Evolutionary conservation across 345 rosid species (phyloP), one percentile per base, ranked within the genome.

Genomic region (Cardiospermum halicacabum): DNA sequence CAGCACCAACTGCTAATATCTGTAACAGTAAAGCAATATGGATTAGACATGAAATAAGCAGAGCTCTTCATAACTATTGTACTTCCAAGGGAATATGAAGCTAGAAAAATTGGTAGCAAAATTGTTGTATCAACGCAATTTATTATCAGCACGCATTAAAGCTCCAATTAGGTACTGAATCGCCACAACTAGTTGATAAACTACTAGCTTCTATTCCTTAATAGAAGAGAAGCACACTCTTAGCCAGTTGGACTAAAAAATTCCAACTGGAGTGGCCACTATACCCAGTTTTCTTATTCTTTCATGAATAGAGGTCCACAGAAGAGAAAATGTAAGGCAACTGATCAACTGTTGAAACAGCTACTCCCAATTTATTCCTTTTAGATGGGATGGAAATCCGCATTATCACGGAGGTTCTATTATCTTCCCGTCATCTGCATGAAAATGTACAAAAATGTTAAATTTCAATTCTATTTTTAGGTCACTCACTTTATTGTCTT

Each of bases 1-100:
- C 93, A 45, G 97, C 79, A 68, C 96, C 97, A 42, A 89, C 99
- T 47, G 86, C 82, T 77, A 94, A 76, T 57, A 94, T 87, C 97
- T 94, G 88, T 70, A 64, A 67, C 50, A 24, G 48, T 13, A 28
- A 73, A 36, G 69, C 5, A 67, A 47, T n/a, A 16, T 60, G 42
- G 58, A 48, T 58, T 21, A 62, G 60, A 8, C 31, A 16, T 25
- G 42, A 37, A 60, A 50, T n/a, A 11, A 1, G 4, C 21, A 34
- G 21, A 49, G 11, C 13, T 3, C 13, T 22, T 3, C 32, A 32
- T 18, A 18, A 34, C 13, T 57, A 34, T 34, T 34, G 36, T 47
- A 62, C 43, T 30, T 3, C 7, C 21, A 61, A 11, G 8, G 54
- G 34, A 25, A 11, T 34, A 50, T 2, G 4, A 22, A 6, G 32